These are phyloP conservation scores for Cryptococcus sp. DNA, from an alignment of 1,284 basidiomycete genomes.

Conservation along the genomic window DNA sequence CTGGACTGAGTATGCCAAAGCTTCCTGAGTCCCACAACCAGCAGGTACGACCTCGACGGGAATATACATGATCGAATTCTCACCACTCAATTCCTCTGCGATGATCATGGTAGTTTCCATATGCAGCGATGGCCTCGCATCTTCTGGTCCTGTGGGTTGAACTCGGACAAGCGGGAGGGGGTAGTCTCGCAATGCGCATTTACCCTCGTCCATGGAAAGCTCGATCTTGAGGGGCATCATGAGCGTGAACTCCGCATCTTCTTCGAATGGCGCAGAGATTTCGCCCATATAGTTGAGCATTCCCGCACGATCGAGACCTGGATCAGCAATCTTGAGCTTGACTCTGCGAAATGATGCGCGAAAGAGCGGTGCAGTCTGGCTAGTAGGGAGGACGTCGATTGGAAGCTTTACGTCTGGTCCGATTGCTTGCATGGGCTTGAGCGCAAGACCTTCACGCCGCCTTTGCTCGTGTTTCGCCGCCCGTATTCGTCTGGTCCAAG, in stretches of 20 bases:
- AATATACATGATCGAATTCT: slow-evolving; percentile 71
- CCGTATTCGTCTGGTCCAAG: slow-evolving; percentile 68
- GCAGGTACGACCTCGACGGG: slow-evolving; percentile 64
- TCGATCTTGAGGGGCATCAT: slow-evolving; percentile 80
- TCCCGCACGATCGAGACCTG: slow-evolving; percentile 55
- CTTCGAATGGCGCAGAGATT: slow-evolving; percentile 60
- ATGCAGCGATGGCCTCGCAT: slow-evolving; percentile 20
- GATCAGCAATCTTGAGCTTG: slow-evolving; percentile 62
- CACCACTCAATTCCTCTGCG: slow-evolving; percentile 81
- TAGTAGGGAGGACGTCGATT: slow-evolving; percentile 54
- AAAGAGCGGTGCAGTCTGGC: slow-evolving; percentile 69
- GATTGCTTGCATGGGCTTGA: slow-evolving; percentile 41
- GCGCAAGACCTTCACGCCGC: slow-evolving; percentile 54
- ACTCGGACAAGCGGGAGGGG: slow-evolving; percentile 59
- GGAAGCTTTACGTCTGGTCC: slow-evolving; percentile 47
- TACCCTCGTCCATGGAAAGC: slow-evolving; percentile 66
- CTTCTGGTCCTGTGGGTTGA: slow-evolving; percentile 31
- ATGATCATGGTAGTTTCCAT: slow-evolving; percentile 80
- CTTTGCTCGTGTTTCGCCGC: slow-evolving; percentile 54
- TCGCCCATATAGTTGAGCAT: slow-evolving; percentile 59
- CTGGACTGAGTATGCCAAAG: slow-evolving; percentile 63
- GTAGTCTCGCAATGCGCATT: slow-evolving; percentile 73
- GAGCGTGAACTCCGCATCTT: slow-evolving; percentile 72
- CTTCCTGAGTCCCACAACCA: slow-evolving; percentile 60
- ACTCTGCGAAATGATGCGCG: slow-evolving; percentile 69